Base-by-base conservation (phyloP, 305 asterid genomes). In the Withania somnifera region DNA sequence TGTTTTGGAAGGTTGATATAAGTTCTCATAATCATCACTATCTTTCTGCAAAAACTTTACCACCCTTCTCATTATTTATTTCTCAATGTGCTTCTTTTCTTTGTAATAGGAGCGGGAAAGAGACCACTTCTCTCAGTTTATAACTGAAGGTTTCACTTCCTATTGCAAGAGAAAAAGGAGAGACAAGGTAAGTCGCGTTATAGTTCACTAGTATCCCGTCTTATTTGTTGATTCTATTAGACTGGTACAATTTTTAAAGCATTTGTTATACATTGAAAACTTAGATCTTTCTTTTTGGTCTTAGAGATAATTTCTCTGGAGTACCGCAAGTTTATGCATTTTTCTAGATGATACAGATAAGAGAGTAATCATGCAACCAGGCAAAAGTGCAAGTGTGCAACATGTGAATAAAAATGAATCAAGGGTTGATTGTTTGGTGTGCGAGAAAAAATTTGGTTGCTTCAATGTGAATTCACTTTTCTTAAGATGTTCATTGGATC, bases 91-190 rank as follows among this genome's bases (percentile, higher is more conserved):
- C 53, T 82, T 82, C 30, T 87, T 36, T 82, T 82, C 30, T 87
- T 36, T 89, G 83, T 85, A 20, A 85, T 84, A 97, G 99, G 99
- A 94, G 88, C 92, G 91, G 84, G 99, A 94, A 87, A 93, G 98
- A 82, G 97, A 95, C 80, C 99, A 97, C 87, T 97, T 95, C 88
- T 93, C 97, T 11, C 98, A 97, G 92, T 97, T 97, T 80, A 89
- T 97, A 66, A 97, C 97, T 38, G 99, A 97, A 89, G 98, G 99
- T 81, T 97, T 97, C 86, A 93, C 96, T 86, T 91, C 99, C 78
- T 97, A 97, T 73, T 97, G 99, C 86, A 97, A 94, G 96, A 91
- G 99, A 88, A 97, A 97, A 87, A 91, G 98, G 87, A 90, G 97
- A 84, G 98, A 95, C 83, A 95, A 94, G 97, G 98, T 93, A 88